Conservation (phyloP, 2,329 filamentous ascomycete species). For the Erysiphe neolycopersici region DNA sequence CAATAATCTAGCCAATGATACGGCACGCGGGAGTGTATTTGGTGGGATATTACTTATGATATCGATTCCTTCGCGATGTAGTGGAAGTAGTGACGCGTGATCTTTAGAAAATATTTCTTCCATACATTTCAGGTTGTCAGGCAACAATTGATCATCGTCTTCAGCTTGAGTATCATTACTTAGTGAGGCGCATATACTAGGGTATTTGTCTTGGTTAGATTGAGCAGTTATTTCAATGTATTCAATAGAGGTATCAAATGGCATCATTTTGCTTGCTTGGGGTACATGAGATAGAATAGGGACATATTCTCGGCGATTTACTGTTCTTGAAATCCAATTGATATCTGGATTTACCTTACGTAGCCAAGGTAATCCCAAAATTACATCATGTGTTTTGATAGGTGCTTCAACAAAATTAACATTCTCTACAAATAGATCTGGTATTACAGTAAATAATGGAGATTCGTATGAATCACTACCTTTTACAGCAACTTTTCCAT, state of each 20-base stretch:
- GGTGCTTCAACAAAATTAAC: neutral
- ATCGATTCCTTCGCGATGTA: neutral
- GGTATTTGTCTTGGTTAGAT: neutral
- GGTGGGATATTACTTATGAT: neutral
- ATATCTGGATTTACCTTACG: neutral
- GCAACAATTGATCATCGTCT: neutral
- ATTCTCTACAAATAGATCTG: neutral
- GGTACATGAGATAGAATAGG: neutral
- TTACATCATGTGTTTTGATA: neutral
- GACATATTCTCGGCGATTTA: neutral
- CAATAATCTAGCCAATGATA: neutral
- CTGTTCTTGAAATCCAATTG: neutral
- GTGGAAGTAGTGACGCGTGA: neutral
- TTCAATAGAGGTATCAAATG: no score
- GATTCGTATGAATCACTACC: neutral
- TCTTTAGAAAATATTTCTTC: neutral
- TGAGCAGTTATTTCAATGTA: neutral
- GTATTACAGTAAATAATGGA: neutral
- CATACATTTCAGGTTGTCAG: neutral
- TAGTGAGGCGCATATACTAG: neutral
- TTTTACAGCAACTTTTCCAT: neutral
- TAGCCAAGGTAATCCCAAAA: neutral
- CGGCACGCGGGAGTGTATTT: neutral
- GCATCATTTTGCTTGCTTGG: no score
- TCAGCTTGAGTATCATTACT: neutral